Evolutionary conservation across 441 rosid species (phyloP), one percentile per base, ranked within the genome.

Genomic region (Hura crepitans): DNA sequence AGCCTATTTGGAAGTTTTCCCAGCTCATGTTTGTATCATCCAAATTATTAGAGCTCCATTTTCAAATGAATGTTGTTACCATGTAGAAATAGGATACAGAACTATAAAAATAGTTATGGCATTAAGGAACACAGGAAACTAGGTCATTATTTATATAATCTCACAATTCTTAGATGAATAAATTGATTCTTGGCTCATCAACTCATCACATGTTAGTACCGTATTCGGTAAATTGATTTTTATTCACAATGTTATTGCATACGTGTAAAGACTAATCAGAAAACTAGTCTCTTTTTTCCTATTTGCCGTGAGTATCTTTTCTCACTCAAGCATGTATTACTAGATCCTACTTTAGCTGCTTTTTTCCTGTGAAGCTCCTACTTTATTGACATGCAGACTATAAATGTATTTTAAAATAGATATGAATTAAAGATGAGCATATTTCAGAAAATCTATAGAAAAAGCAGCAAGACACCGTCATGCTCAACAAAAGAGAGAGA

Each of bases 231-330:
- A 55, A 23, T 17, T 25, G 25, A n/a, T 54, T 54, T 23, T 54
- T 15, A 30, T 54, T 8, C 58, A 22, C 14, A 10, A 20, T 54
- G 58, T 22, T 7, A 22, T 23, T 25, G 7, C n/a, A n/a, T n/a
- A n/a, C n/a, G n/a, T n/a, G n/a, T 55, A 56, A 56, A 56, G n/a
- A 56, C 9, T 56, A 56, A 27, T 25, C 61, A 27, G 37, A 56
- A 39, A 39, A 27, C 15, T 27, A 2, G n/a, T 56, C 61, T 56
- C 14, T 56, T 56, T 6, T 56, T 9, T 13, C 61, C n/a, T 27
- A 27, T 27, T 23, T n/a, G 27, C 35, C 14, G 25, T 23, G 30
- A 25, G 31, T 25, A 27, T 13, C 7, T 5, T 18, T 14, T 27
- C 37, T 18, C 20, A 15, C 37, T 25, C 4, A 45, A 25, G 13